phyloP scores from a whole-genome alignment of 2,329 filamentous ascomycete species.

The Nectriaceae sp. region DNA sequence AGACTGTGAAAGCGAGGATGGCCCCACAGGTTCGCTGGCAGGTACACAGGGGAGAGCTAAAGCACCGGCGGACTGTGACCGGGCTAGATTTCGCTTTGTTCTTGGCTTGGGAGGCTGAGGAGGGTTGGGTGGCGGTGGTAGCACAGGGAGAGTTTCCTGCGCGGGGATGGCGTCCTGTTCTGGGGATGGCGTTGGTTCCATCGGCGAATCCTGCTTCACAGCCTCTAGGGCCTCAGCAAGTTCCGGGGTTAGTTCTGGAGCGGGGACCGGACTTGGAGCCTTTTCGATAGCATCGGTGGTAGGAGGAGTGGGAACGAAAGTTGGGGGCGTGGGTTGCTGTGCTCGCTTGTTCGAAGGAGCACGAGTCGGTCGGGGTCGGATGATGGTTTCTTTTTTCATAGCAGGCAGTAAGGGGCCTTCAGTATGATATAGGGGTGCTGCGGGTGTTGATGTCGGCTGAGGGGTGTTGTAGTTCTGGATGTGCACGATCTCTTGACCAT shows the following conservation, averaged over 20 bases:
- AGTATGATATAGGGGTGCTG: slow-evolving; percentile 12
- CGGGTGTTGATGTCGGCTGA: slow-evolving; percentile 22
- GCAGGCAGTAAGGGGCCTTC: slow-evolving; percentile 28
- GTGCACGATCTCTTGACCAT: slow-evolving; percentile 38
- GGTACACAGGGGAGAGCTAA: slow-evolving; percentile 38
- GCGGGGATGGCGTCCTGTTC: slow-evolving; percentile 12
- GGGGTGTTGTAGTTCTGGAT: slow-evolving; percentile 37
- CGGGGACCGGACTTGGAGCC: slow-evolving; percentile 29
- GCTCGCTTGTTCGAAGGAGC: slow-evolving; percentile 22
- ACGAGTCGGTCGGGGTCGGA: slow-evolving; percentile 9
- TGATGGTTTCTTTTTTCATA: slow-evolving; percentile 19
- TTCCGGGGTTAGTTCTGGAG: slow-evolving; percentile 11
- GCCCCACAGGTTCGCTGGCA: slow-evolving; percentile 53
- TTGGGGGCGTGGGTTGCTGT: slow-evolving; percentile 22
- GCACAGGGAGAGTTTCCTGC: slow-evolving; percentile 13
- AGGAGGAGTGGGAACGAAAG: slow-evolving; percentile 38
- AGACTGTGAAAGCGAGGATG: slow-evolving; percentile 41
- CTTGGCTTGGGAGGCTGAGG: slow-evolving; percentile 7
- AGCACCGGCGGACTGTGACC: slow-evolving; percentile 41
- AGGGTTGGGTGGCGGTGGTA: slow-evolving; percentile 2
- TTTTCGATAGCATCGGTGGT: slow-evolving; percentile 41
- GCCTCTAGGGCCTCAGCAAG: not conserved
- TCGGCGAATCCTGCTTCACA: not conserved
- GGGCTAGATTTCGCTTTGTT: slow-evolving; percentile 29
- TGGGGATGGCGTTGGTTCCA: not conserved